These are phyloP conservation scores for Penicillium steckii DNA, from an alignment of 495 filamentous ascomycete genomes.

Conservation along the genomic window DNA sequence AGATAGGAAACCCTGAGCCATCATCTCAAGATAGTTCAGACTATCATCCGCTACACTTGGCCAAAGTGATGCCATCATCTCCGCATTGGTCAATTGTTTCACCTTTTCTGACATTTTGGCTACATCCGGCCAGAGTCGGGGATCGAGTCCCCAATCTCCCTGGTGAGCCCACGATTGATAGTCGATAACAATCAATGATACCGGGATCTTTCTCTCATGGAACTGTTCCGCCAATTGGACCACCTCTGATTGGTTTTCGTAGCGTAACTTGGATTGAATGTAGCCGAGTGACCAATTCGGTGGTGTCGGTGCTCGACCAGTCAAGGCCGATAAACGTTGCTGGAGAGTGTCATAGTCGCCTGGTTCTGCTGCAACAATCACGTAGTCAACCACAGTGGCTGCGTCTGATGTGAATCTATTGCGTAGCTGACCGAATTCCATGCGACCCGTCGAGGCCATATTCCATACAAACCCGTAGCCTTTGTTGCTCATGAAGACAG, in stretches of 20 bases:
- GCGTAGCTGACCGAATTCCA: constrained; percentile 26
- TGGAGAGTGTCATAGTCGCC: constrained; percentile 30
- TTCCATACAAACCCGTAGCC: constrained; percentile 32
- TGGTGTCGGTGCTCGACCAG: constrained; percentile 25
- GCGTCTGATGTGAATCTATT: constrained; percentile 23
- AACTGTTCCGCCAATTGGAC: constrained; percentile 23
- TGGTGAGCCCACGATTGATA: constrained; percentile 35
- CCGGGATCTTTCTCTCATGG: constrained; percentile 20
- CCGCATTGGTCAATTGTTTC: constrained; percentile 27
- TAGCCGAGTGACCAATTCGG: constrained; percentile 32
- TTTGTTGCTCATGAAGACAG: constrained; percentile 29
- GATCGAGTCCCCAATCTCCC: constrained; percentile 34
- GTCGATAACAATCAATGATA: constrained; percentile 33
- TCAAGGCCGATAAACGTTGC: constrained; percentile 24
- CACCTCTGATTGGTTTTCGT: constrained; percentile 31
- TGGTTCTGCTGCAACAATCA: constrained; percentile 18
- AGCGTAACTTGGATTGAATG: constrained; percentile 34
- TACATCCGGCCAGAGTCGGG: constrained; percentile 25
- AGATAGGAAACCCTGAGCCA: constrained; percentile 25
- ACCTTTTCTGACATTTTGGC: constrained; percentile 23
- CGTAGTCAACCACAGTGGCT: constrained; percentile 28
- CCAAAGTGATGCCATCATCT: constrained; percentile 37
- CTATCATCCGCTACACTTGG: constrained; percentile 31
- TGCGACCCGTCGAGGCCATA: constrained; percentile 27
- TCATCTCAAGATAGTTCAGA: constrained; percentile 28